Conservation (phyloP, 1,284 basidiomycete genomes). For the Ganoderma boninense region DNA sequence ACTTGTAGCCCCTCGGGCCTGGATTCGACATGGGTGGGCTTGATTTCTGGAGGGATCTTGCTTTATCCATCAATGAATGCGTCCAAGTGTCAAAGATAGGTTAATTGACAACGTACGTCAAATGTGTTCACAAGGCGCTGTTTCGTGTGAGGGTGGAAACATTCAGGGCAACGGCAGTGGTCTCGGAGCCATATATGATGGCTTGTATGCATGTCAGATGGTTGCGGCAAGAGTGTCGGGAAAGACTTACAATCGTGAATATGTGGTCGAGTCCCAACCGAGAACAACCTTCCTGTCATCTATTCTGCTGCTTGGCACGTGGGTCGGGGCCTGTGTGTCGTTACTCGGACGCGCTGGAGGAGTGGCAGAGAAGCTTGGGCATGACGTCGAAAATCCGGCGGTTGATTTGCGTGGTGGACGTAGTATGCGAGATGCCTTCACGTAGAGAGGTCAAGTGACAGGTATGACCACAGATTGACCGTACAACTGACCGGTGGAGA, state of each 20-base stretch:
- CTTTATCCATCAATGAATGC: background rate
- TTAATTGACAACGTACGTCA: constrained; percentile 56
- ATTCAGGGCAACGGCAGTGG: constrained; percentile 90
- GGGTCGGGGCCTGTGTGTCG: constrained; percentile 32
- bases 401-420: background rate
- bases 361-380: background rate
- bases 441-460: background rate
- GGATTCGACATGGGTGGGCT: constrained; percentile 67
- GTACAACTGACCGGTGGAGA: background rate
- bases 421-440: background rate
- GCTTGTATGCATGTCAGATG: constrained; percentile 44
- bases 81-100: background rate
- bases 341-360: background rate
- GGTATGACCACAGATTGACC: background rate
- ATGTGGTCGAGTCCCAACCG: constrained; percentile 70
- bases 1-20: constrained; percentile 75
- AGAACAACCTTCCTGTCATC: constrained; percentile 69
- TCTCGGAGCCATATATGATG: constrained; percentile 81
- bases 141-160: constrained; percentile 91
- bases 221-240: background rate
- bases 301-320: constrained; percentile 63
- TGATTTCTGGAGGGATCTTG: constrained; percentile 81
- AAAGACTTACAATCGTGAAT: constrained; percentile 73
- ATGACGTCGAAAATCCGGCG: constrained; percentile 4
- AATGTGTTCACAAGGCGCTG: constrained; percentile 91